phyloP scores from a whole-genome alignment of 495 filamentous ascomycete species.

The Oleoguttula mirabilis region DNA sequence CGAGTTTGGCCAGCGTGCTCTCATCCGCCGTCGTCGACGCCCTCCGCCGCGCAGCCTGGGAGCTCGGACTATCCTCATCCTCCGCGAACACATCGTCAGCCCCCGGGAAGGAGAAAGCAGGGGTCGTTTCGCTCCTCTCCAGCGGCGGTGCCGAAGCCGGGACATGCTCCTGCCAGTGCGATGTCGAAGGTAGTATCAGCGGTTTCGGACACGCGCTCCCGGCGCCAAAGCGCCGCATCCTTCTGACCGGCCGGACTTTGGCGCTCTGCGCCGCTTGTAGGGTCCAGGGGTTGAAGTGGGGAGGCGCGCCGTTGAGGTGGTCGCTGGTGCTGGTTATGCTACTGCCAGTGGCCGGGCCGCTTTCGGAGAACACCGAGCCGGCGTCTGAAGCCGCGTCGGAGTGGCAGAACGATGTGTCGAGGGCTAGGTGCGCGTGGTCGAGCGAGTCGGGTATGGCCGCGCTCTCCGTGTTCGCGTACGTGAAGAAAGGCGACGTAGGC shows the following conservation, averaged over 20 bases:
- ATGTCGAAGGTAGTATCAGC: conserved; percentile 17
- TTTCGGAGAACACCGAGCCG: conserved; percentile 19
- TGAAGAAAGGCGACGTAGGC: conserved; percentile 5
- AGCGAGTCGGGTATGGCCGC: conserved; percentile 2
- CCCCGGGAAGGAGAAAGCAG: conserved; percentile 4
- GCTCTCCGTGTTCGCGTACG: conserved; percentile 6
- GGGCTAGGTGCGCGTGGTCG: neutral
- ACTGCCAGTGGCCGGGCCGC: conserved; percentile 4
- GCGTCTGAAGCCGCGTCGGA: conserved; percentile 13
- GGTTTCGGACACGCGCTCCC: conserved; percentile 18
- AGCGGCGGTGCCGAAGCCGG: conserved; percentile 14
- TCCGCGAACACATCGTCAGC: neutral
- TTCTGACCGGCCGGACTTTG: conserved; percentile 6
- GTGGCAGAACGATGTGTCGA: conserved; percentile 2
- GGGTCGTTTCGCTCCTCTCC: conserved; percentile 13
- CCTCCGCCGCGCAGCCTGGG: conserved; percentile 6
- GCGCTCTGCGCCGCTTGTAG: conserved; percentile 5
- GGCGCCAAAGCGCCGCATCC: conserved; percentile 20
- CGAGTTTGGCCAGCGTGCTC: conserved; percentile 4
- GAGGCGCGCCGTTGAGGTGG: neutral
- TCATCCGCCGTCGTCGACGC: conserved; percentile 17
- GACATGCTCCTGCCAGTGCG: conserved; percentile 3
- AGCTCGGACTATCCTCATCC: conserved; percentile 9
- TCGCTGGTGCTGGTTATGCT: conserved; percentile 12
- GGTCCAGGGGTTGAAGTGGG: conserved; percentile 14